Conservation (phyloP, 371 early-diverging fungal genomes). For the Apophysomyces elegans region DNA sequence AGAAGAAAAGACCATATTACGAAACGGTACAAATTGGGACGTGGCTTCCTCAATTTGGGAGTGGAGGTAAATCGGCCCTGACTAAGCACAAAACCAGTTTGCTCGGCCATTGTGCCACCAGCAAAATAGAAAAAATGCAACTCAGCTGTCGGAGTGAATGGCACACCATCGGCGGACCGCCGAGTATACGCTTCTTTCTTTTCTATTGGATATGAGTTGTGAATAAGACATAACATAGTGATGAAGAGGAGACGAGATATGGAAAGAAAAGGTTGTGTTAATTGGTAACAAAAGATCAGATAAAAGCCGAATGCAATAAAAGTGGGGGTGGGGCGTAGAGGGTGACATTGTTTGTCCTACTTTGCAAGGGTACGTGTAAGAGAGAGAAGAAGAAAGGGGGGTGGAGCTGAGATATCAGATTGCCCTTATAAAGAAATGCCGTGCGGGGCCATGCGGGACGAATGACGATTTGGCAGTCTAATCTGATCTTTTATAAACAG, state of each 20-base stretch:
- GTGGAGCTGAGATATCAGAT: slow-evolving; percentile 13
- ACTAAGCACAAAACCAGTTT: not conserved
- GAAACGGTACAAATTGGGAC: no score
- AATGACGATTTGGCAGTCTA: not conserved
- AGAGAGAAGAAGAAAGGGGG: not conserved
- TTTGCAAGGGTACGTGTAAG: not conserved
- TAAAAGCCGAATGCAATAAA: not conserved
- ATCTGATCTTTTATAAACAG: not conserved
- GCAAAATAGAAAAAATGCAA: not conserved
- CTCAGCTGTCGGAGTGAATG: slow-evolving; percentile 5
- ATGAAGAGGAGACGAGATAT: no score
- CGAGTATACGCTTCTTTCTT: not conserved
- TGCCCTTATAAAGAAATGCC: slow-evolving; percentile 12
- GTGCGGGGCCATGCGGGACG: slow-evolving; percentile 7
- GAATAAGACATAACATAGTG: no score
- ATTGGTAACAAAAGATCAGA: not conserved
- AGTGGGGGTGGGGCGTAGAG: no score
- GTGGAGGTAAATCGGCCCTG: no score
- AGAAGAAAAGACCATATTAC: no score
- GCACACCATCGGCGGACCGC: not conserved
- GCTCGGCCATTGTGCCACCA: not conserved
- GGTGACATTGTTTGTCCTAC: no score
- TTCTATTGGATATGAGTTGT: no score
- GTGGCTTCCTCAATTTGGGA: no score
- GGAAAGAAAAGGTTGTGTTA: not conserved